These are phyloP conservation scores for Tetrapisispora iriomotensis DNA, from an alignment of 805 yeast species.

Conservation along the genomic window DNA sequence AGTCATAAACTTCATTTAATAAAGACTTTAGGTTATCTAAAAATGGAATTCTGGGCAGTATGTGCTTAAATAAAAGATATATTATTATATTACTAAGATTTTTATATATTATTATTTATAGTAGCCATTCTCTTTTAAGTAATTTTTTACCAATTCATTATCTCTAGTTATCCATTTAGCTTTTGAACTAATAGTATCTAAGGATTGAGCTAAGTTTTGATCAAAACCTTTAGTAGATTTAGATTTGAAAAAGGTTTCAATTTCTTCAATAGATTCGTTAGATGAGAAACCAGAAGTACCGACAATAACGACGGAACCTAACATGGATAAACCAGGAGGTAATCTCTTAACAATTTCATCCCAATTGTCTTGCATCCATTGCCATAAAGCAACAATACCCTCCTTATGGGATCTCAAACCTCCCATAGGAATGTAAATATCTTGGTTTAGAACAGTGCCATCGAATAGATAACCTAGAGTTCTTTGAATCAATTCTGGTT, in stretches of 20 bases:
- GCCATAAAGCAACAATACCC: conserved; percentile 65
- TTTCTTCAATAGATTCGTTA: conserved; percentile 40
- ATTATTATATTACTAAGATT: too few species aligned
- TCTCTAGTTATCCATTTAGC: conserved; percentile 53
- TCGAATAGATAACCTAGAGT: conserved; percentile 48
- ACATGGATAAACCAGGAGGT: conserved; percentile 76
- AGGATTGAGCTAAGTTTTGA: conserved; percentile 54
- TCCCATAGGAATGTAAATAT: conserved; percentile 65
- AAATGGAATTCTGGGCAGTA: too few species aligned
- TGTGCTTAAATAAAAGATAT: too few species aligned
- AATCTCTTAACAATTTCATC: conserved; percentile 51
- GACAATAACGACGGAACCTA: conserved; percentile 61
- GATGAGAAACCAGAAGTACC: conserved; percentile 55
- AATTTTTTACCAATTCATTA: conserved; percentile 35
- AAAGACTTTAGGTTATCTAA: too few species aligned
- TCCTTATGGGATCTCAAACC: conserved; percentile 54
- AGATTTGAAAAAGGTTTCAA: conserved; percentile 40
- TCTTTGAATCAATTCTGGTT: conserved; percentile 42
- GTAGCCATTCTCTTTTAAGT: conserved; percentile 33
- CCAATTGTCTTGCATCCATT: conserved; percentile 69
- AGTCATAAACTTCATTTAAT: too few species aligned
- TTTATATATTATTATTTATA: conserved; percentile 2
- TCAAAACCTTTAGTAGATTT: conserved; percentile 56
- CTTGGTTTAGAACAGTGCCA: conserved; percentile 58
- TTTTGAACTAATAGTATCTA: conserved; percentile 50